Percentiles rank a stretch among this genome's conserved stretches.
Conservation (phyloP, 306 rosid genomes). For the barrel medic (Medicago truncatula) region DNA sequence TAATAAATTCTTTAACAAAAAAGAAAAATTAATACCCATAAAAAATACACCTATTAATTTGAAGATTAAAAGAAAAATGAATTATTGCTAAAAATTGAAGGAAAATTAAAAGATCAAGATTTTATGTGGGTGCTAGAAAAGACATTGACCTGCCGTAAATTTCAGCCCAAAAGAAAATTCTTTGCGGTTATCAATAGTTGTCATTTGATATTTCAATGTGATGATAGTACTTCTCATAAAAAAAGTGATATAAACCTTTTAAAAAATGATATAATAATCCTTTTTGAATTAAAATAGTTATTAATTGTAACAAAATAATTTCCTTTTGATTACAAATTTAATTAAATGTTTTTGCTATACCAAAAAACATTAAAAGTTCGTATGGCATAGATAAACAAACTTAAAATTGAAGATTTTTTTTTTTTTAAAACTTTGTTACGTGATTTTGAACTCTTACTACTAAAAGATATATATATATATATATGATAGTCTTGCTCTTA, state of each 20-base stretch:
- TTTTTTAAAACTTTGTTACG: too few relatives aligned
- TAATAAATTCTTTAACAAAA: neutral
- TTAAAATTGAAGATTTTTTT: too few relatives aligned
- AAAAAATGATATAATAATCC: too few relatives aligned
- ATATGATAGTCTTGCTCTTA: too few relatives aligned
- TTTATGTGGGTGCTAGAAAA: slow-evolving; percentile 48
- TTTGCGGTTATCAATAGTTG: slow-evolving; percentile 24
- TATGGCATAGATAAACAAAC: too few relatives aligned
- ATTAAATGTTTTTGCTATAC: too few relatives aligned
- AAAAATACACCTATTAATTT: neutral
- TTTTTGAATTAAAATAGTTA: too few relatives aligned
- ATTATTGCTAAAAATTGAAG: neutral
- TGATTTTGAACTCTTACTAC: too few relatives aligned
- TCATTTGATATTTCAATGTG: slow-evolving; percentile 5
- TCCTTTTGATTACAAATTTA: too few relatives aligned
- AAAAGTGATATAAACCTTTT: neutral
- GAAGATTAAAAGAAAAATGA: neutral
- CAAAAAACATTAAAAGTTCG: too few relatives aligned
- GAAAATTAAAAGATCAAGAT: neutral
- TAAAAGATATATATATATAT: too few relatives aligned
- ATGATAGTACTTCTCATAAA: neutral
- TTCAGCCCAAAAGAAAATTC: slow-evolving; percentile 53
- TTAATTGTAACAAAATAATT: too few relatives aligned
- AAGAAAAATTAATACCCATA: neutral
- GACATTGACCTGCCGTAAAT: slow-evolving; percentile 45